Evolutionary conservation across 2,329 filamentous ascomycete genomes (phyloP).

Genomic region (Akanthomyces uredinophilus): DNA sequence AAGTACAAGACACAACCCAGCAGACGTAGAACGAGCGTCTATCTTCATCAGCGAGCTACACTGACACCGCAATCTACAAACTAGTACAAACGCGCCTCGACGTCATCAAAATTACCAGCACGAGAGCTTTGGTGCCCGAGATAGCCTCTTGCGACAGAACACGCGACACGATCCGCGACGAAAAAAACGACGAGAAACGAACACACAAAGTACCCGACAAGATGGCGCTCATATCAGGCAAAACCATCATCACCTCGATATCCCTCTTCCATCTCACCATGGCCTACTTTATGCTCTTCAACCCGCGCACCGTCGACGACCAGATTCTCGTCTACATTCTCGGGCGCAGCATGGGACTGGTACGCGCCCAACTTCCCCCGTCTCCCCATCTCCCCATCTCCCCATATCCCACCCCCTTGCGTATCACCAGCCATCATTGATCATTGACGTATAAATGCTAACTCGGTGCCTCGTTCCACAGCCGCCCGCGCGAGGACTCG

Average conservation of each 20-base stretch:
- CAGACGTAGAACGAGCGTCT: background rate
- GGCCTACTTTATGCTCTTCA: constrained; percentile 76
- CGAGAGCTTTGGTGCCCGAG: background rate
- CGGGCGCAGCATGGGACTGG: constrained; percentile 78
- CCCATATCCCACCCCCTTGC: too few species aligned
- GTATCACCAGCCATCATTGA: background rate
- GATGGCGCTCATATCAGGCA: constrained; percentile 79
- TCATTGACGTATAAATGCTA: background rate
- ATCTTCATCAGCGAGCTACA: too few species aligned
- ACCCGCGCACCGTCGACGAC: constrained; percentile 66
- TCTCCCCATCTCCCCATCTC: background rate
- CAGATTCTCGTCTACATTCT: constrained; percentile 77
- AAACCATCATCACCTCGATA: constrained; percentile 73
- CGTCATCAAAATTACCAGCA: too few species aligned
- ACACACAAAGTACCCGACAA: background rate
- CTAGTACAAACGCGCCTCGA: background rate
- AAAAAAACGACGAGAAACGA: background rate
- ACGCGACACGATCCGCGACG: background rate
- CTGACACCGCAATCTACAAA: too few species aligned
- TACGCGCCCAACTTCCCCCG: constrained; percentile 35
- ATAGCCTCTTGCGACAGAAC: background rate
- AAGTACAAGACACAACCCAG: background rate
- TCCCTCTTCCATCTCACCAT: constrained; percentile 81
- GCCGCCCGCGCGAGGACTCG: constrained; percentile 64
- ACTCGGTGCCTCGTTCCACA: constrained; percentile 26